Percentiles rank a stretch among this genome's conserved stretches.
Conservation (phyloP, 345 rosid genomes). For the Moricandia moricandioides region DNA sequence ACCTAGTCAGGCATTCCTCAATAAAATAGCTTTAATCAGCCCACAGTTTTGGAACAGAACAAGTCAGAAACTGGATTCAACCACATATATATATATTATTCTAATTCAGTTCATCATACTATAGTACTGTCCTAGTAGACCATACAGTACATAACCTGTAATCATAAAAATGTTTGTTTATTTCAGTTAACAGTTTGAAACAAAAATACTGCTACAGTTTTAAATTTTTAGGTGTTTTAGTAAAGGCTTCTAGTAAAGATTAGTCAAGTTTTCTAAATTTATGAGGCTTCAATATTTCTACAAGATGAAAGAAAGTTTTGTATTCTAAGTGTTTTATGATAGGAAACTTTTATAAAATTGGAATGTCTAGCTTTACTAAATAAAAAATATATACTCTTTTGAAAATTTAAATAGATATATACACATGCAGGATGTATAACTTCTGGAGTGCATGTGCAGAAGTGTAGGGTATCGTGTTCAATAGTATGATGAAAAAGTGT, state of each 20-base stretch:
- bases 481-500: not conserved
- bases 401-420: not conserved
- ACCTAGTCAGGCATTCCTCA: conserved; percentile 22
- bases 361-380: not conserved
- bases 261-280: not conserved
- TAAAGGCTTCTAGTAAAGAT: not conserved
- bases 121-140: not conserved
- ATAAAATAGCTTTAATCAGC: conserved; percentile 21
- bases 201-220: not conserved
- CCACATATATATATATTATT: not conserved
- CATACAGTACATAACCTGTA: not conserved
- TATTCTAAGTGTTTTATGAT: not conserved
- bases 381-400: not conserved
- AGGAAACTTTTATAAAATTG: not conserved
- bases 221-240: not conserved
- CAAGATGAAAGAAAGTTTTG: not conserved
- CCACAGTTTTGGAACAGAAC: conserved; percentile 35
- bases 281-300: not conserved
- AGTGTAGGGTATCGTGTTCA: not conserved
- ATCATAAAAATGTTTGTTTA: not conserved
- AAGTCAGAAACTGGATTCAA: not conserved
- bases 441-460: not conserved
- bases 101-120: not conserved
- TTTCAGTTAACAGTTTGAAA: not conserved
- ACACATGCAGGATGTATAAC: not conserved